Evolutionary conservation across 1,284 basidiomycete genomes (phyloP), one percentile per base, ranked within the genome.

Genomic region (Ustilago bromivora): DNA sequence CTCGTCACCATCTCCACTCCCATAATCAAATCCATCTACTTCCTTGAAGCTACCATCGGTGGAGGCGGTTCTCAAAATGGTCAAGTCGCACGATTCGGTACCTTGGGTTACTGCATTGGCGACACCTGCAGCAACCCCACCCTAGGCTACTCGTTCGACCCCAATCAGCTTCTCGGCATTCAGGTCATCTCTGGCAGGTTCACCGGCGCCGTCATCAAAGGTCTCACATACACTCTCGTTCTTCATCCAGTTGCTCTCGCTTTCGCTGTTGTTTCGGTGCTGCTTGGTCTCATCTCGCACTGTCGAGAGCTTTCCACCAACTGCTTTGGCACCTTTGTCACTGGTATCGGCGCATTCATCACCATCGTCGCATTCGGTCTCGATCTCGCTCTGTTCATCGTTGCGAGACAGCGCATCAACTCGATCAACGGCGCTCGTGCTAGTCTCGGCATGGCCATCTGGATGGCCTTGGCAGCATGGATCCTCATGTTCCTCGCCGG

Each of bases 391-490:
- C 76, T 84, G 52, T 84, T 84, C 59, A 63, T 82, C 66, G 75
- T 84, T 34, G 80, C 81, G 36, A 79, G 78, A 66, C 79, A 84
- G 76, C 71, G 82, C 11, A 82, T 84, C 66, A 63, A 84, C 53
- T 57, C 60, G 32, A 70, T 82, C 61, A 63, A 65, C 46, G 82
- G 81, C 34, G 82, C 76, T 10, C 63, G 61, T 3, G 82, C 82
- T 7, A 43, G 62, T 38, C 75, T 80, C 55, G 82, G 82, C 38
- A 72, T 60, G 36, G 81, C 80, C 65, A 61, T 84, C 49, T 84
- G 82, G 82, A 66, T 84, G 69, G 78, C 82, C 13, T 57, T 83
- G n/a, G 81, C 79, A 40, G 81, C 82, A 17, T 80, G 76, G 76
- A 73, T 82, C 34, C 71, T 80, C 51, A 70, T 84, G 54, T 72